phyloP scores from a whole-genome alignment of 2,329 filamentous ascomycete genomes.

The Paramyrothecium sp. region DNA sequence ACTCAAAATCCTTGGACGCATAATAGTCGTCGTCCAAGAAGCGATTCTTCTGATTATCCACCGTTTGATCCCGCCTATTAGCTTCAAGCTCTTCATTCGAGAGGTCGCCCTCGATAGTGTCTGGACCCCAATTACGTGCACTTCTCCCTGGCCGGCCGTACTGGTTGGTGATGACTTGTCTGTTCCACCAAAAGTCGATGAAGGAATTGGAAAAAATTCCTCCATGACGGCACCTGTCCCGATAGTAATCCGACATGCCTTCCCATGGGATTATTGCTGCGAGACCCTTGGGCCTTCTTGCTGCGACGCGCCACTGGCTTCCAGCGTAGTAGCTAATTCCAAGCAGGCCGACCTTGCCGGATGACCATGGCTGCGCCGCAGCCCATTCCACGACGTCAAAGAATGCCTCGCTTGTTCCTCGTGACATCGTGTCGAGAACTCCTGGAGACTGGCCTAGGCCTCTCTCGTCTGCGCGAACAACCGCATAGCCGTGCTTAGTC shows the following conservation, averaged over 20 bases:
- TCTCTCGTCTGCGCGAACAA: slow-evolving; percentile 52
- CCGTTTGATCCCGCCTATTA: slow-evolving; percentile 47
- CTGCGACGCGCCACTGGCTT: slow-evolving; percentile 48
- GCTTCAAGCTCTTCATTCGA: slow-evolving; percentile 46
- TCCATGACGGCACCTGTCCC: slow-evolving; percentile 59
- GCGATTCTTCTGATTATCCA: slow-evolving; percentile 44
- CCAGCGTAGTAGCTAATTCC: slow-evolving; percentile 48
- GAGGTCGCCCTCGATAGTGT: slow-evolving; percentile 59
- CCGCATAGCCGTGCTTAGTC: slow-evolving; percentile 52
- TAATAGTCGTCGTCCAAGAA: slow-evolving; percentile 66
- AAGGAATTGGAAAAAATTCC: slow-evolving; percentile 59
- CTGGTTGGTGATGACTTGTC: slow-evolving; percentile 50
- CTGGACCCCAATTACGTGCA: slow-evolving; percentile 51
- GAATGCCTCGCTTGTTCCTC: slow-evolving; percentile 45
- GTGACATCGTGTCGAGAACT: slow-evolving; percentile 47
- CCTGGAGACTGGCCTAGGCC: slow-evolving; percentile 47
- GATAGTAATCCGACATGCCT: slow-evolving; percentile 53
- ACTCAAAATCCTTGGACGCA: slow-evolving; percentile 61
- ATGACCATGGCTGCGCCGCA: slow-evolving; percentile 40
- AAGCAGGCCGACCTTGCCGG: slow-evolving; percentile 45
- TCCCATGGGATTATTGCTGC: slow-evolving; percentile 48
- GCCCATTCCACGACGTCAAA: slow-evolving; percentile 50
- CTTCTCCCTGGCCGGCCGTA: slow-evolving; percentile 56
- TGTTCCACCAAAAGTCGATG: slow-evolving; percentile 37
- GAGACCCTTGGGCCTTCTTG: slow-evolving; percentile 42